Evolutionary conservation across 164 flowering plant genomes (phyloP), one percentile per base, ranked within the genome.

Genomic region (Vitis vinifera): DNA sequence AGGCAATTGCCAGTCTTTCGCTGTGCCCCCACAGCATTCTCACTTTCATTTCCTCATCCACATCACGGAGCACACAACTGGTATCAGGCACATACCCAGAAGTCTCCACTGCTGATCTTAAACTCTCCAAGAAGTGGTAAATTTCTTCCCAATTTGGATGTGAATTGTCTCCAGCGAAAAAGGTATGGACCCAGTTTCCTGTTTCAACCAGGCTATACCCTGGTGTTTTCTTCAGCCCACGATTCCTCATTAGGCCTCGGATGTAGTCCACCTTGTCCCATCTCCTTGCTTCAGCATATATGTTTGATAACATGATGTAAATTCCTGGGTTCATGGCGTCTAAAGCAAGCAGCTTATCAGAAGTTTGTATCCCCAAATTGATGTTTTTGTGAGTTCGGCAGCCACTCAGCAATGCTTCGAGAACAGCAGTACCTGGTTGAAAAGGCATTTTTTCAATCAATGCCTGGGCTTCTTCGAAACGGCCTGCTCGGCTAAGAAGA

Each of bases 1-100:
- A 83, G 30, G 82, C 86, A 47, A 83, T 83, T 2, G 86, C 86
- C 47, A 83, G 66, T 70, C 86, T 77, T 77, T 83, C 86, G 55
- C 86, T 83, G 62, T 83, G 84, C 14, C 79, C 73, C 78, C 80
- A 78, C 8, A 83, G 68, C 61, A 79, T 58, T 62, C 72, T 74
- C 14, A 75, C 69, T 76, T 83, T 83, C 76, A 71, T 66, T 51
- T 76, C 50, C 61, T 80, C 82, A 62, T 81, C 80, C 58, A 80
- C 84, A 65, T 83, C 70, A 31, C 75, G 80, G 9, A 80, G 77
- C 68, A 78, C 79, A 70, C 78, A 76, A 63, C 84, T 78, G 8
- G 82, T 80, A 59, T 83, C 86, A 1, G 84, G 69, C 12, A 72
- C 68, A 55, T 83, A 78, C 8, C 82, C 84, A 31, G 66, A 64